Base-by-base conservation (phyloP, 1,284 basidiomycete genomes). In the Malassezia restricta region DNA sequence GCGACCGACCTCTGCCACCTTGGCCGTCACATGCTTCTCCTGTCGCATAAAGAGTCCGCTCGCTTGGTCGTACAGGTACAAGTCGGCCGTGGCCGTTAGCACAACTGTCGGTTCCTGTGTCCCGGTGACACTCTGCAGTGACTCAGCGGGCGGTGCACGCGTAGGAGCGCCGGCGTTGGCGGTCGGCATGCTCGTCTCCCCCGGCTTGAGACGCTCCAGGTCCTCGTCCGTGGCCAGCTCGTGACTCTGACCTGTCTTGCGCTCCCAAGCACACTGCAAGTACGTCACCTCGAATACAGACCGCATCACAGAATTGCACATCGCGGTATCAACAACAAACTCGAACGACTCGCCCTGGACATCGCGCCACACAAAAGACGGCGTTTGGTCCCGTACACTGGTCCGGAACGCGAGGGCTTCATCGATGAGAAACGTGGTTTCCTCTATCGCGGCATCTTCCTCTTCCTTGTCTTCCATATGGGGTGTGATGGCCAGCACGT, bases 381-480 rank as follows among this genome's bases (percentile, higher is more conserved):
- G 59, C 29, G 61, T 57, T 28, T 59, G 60, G 31, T 59, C 64
- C 8, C 45, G 52, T 15, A 59, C 62, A 1, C 81, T 79, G 9
- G 66, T 55, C 81, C 83, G 35, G 82, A 82, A 58, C 62, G 85
- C 81, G 40, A 96, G 82, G 56, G 85, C 83, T 65, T 88, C 82
- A 65, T 88, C 84, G 65, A 98, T 85, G 12, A 95, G 79, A 74
- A 94, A 96, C 1, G 85, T 83, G 56, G 86, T 80, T 73, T 98
- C 92, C 38, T 72, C 68, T 73, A 89, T 87, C 66, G 87, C 87
- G 3, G 33, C 11, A 76, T 96, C 92, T 6, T 63, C 57, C 39
- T 90, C 88, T 73, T 94, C 89, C 64, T 95, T 90, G 61, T 92
- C 89, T 11, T 95, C 77, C 63, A 94, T 88, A 69, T 87, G 95